Evolutionary conservation across 148 eudicot species (phyloP).

Genomic region (Cornus kousa): DNA sequence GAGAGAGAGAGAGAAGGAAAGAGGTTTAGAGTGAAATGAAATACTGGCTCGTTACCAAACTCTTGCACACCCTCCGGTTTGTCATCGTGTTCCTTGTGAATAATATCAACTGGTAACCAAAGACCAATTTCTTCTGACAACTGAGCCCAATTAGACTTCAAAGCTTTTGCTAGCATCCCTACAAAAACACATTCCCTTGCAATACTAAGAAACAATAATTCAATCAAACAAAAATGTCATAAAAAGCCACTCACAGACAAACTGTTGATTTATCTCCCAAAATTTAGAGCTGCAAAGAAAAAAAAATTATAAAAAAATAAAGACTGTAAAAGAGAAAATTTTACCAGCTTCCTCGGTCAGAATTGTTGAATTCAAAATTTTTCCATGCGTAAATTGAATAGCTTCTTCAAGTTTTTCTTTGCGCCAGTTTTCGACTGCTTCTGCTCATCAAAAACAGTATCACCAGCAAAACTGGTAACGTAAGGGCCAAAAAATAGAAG

Average conservation of each 20-base stretch:
- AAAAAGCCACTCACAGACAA: not conserved
- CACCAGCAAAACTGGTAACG: not conserved
- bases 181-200: slow-evolving; percentile 11
- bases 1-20: not conserved
- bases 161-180: slow-evolving; percentile 55
- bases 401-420: slow-evolving; percentile 56
- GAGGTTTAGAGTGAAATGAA: not conserved
- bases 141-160: slow-evolving; percentile 63
- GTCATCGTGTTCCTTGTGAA: slow-evolving; percentile 67
- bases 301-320: not conserved
- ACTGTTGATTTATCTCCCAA: not conserved
- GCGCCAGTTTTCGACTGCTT: slow-evolving; percentile 77
- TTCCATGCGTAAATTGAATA: slow-evolving; percentile 34
- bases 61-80: slow-evolving; percentile 74
- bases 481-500: not conserved
- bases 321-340: not conserved
- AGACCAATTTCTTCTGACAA: slow-evolving; percentile 74
- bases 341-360: slow-evolving; percentile 66
- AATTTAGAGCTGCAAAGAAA: not conserved
- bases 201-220: slow-evolving; percentile 7
- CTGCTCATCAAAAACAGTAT: slow-evolving; percentile 37
- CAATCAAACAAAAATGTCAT: not conserved
- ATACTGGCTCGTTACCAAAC: slow-evolving; percentile 43
- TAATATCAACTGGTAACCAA: slow-evolving; percentile 64
- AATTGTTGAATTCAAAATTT: slow-evolving; percentile 36